Percentiles rank a stretch among this genome's conserved stretches.
Conservation (phyloP, 2,329 filamentous ascomycete genomes). For the Clarireedia sp. region DNA sequence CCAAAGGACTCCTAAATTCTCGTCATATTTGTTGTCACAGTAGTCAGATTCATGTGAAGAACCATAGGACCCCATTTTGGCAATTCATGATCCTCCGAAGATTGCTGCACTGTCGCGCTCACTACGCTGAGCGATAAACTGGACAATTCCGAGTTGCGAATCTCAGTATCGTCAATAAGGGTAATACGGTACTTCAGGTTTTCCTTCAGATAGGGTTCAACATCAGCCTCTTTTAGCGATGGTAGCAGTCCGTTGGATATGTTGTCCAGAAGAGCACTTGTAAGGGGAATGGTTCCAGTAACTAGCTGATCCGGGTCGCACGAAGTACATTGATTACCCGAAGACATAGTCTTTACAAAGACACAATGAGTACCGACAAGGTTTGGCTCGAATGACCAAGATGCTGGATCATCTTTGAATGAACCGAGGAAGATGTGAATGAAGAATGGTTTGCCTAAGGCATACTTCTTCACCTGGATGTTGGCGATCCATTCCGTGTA, state of each 20-base stretch:
- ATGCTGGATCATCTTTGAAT: conserved; percentile 16
- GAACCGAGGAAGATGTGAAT: conserved; percentile 61
- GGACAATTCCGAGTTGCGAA: conserved; percentile 16
- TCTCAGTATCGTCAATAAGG: conserved; percentile 15
- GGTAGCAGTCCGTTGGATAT: conserved; percentile 25
- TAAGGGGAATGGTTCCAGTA: conserved; percentile 38
- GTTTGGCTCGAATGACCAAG: conserved; percentile 25
- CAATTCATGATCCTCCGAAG: not conserved
- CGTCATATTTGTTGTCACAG: not conserved
- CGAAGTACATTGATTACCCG: not conserved
- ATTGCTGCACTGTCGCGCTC: conserved; percentile 11
- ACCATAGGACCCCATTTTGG: conserved; percentile 3
- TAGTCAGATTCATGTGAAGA: not conserved
- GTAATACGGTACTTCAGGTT: conserved; percentile 25
- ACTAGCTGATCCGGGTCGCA: conserved; percentile 25
- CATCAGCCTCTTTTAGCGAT: conserved; percentile 20
- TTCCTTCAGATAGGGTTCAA: conserved; percentile 21
- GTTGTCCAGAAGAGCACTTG: conserved; percentile 32
- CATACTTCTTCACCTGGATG: conserved; percentile 52
- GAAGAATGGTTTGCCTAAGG: conserved; percentile 52
- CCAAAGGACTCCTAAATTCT: not conserved
- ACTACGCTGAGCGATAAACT: conserved; percentile 23
- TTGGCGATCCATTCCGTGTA: conserved; percentile 58
- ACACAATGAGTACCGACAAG: conserved; percentile 29
- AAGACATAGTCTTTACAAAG: conserved; percentile 28